Base-by-base conservation (phyloP, 805 yeast genomes). In the Millerago galiae region DNA sequence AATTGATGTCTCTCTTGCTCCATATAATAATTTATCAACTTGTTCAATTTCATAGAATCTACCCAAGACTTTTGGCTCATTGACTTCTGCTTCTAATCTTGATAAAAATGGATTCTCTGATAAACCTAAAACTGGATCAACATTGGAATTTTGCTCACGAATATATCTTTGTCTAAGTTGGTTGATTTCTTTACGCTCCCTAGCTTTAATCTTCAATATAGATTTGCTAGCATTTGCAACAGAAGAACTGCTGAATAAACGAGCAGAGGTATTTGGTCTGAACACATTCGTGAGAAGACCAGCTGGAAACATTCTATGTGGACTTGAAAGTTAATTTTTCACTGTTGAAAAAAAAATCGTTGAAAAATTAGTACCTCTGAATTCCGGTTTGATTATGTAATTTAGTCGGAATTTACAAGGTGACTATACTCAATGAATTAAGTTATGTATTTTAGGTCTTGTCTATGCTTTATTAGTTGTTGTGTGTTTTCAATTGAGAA, bases 61-160 rank as follows among this genome's bases (percentile, higher is more conserved):
- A 13, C 83, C 72, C 58, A 85, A 68, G 40, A 77, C 78, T 44
- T 71, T 68, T 13, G 83, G 83, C 59, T 86, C 93, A 35, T 71
- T 68, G 36, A 83, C 62, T 48, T 81, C 83, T 29, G 86, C 77
- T 46, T 71, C 68, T 42, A 89, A 67, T 62, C 96, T 76, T 35
- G 64, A 62, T 36, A 89, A 65, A 55, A 90, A 89, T 8, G 84
- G 79, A 45, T 79, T 79, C 40, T 74, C 65, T 5, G 77, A 63
- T 43, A 71, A 72, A 9, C 97, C 97, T 41, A 89, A 71, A 5
- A 90, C 95, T 2, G 97, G 97, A 62, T 90, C 97, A 14, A 56
- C 52, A 36, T 52, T 52, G 42, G 49, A 45, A 29, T 49, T 49
- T 37, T 45, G 46, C 40, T 52, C 58, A 12, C 50, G 40, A n/a